These are phyloP conservation scores for Penicillium sp. DNA, from an alignment of 2,329 filamentous ascomycete genomes.

Conservation along the genomic window DNA sequence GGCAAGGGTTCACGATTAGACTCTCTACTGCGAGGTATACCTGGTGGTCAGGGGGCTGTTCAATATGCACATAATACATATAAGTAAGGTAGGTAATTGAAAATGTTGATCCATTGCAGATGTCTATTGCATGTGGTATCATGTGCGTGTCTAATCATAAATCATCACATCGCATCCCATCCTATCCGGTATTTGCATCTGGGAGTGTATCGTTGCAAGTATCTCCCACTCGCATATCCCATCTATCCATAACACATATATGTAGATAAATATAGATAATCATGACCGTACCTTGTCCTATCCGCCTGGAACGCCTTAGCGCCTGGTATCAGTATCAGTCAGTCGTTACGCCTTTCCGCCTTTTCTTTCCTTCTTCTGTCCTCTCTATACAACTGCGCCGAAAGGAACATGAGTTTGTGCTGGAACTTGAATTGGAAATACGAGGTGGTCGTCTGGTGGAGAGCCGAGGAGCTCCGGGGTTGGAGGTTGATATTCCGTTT, in stretches of 20 bases:
- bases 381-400: slow-evolving; percentile 3
- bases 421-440: not conserved
- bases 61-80: not conserved
- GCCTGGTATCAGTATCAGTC: slow-evolving; percentile 4
- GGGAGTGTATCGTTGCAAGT: not conserved
- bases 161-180: slow-evolving; percentile 1
- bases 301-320: slow-evolving; percentile 6
- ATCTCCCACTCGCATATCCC: not conserved
- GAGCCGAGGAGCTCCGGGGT: slow-evolving; percentile 7
- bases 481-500: slow-evolving; percentile 21
- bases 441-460: slow-evolving; percentile 6
- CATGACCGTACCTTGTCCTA: slow-evolving; percentile 7
- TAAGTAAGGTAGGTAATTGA: not conserved
- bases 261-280: slow-evolving; percentile 13
- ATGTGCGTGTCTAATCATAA: slow-evolving; percentile 5
- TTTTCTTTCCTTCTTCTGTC: not conserved
- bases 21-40: not conserved
- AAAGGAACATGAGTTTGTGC: slow-evolving; percentile 2
- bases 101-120: not conserved
- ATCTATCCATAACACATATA: slow-evolving; percentile 1
- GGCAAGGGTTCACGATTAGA: slow-evolving; percentile 43
- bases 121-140: not conserved
- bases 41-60: not conserved
- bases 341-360: not conserved
- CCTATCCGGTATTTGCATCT: not conserved